Evolutionary conservation across 108 stramenopile species (phyloP).

Genomic region (Craspedostauros australis): DNA sequence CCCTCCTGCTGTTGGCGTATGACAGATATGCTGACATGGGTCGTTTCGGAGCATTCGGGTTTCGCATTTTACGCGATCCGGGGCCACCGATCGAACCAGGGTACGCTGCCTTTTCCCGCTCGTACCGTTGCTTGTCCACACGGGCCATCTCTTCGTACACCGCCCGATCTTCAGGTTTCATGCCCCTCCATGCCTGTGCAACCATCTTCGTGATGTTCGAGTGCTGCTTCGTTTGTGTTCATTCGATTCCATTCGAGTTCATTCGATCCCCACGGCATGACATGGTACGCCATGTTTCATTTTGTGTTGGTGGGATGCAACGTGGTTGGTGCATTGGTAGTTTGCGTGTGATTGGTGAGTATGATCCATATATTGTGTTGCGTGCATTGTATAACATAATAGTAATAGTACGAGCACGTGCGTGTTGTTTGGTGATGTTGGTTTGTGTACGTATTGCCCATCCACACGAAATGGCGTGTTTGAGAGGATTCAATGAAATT

Average conservation of each 20-base stretch:
- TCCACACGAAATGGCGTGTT: too few relatives aligned
- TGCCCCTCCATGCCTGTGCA: conserved; percentile 30
- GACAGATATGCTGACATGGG: conserved; percentile 42
- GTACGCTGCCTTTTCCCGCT: conserved; percentile 32
- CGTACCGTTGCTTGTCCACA: conserved; percentile 34
- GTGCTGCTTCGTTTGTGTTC: conserved; percentile 2
- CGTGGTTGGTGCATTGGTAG: background rate
- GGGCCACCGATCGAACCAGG: conserved; percentile 19
- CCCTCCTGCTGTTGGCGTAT: conserved; percentile 32
- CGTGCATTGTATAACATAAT: too few relatives aligned
- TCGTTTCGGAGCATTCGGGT: conserved; percentile 23
- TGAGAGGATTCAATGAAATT: too few relatives aligned
- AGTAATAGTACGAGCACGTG: too few relatives aligned
- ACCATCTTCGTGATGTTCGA: conserved; percentile 30
- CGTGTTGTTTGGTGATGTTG: too few relatives aligned
- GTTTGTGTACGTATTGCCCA: too few relatives aligned
- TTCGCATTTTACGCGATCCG: conserved; percentile 10
- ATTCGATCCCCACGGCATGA: too few relatives aligned
- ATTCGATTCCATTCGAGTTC: too few relatives aligned
- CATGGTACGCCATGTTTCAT: background rate
- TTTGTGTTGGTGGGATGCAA: background rate
- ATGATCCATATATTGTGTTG: background rate
- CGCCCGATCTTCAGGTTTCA: conserved; percentile 21
- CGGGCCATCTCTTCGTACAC: conserved; percentile 38
- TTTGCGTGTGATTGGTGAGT: background rate